Percentiles rank a stretch among this genome's conserved stretches.
Conservation (phyloP, 2,329 filamentous ascomycete species). For the Aureobasidium sp. region DNA sequence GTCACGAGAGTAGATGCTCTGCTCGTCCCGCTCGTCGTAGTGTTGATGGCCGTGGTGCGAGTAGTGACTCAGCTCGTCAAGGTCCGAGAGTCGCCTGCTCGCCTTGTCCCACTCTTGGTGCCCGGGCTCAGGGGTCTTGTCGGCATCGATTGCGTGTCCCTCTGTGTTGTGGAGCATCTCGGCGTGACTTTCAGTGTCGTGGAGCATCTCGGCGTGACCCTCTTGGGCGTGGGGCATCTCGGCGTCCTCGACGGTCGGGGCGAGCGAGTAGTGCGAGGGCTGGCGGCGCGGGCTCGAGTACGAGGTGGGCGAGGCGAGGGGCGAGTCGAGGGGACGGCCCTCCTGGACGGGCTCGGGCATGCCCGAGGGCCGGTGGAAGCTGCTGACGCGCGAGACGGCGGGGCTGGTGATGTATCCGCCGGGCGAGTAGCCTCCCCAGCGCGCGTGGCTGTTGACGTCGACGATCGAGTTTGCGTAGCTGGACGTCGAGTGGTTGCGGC, state of each 20-base stretch:
- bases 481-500: slow-evolving; percentile 34
- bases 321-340: slow-evolving; percentile 27
- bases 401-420: slow-evolving; percentile 60
- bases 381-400: slow-evolving; percentile 38
- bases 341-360: slow-evolving; percentile 32
- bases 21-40: not conserved
- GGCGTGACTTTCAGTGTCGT: too few species aligned
- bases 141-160: not conserved
- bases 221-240: not conserved
- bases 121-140: slow-evolving; percentile 3
- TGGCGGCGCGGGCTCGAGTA: slow-evolving; percentile 10
- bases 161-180: not conserved
- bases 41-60: not conserved
- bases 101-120: slow-evolving; percentile 4
- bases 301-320: slow-evolving; percentile 18
- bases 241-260: slow-evolving; percentile 9
- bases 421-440: slow-evolving; percentile 62
- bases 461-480: slow-evolving; percentile 53
- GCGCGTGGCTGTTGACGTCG: slow-evolving; percentile 57
- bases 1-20: not conserved
- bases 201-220: not conserved
- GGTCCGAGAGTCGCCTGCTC: not conserved
- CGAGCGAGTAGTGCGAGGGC: slow-evolving; percentile 14
- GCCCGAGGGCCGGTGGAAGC: slow-evolving; percentile 14
- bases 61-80: slow-evolving; percentile 3